Evolutionary conservation across 2,329 filamentous ascomycete species (phyloP).

Genomic region (Purpureocillium takamizusanense): DNA sequence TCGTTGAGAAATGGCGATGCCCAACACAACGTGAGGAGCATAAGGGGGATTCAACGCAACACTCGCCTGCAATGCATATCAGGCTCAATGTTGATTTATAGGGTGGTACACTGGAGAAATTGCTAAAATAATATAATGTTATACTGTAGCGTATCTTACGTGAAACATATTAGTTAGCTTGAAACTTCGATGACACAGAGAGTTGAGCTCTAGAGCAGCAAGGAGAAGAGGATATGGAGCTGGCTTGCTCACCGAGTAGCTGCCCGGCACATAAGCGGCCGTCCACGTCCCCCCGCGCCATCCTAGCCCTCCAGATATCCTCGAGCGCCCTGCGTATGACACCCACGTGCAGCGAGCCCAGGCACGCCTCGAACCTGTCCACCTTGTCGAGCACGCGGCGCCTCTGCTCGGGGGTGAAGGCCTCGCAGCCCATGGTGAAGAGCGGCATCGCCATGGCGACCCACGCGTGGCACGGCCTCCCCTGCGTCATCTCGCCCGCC

Average conservation of each 20-base stretch:
- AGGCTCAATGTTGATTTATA: too few relatives aligned
- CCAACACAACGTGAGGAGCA: too few relatives aligned
- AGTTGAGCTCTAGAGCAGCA: too few relatives aligned
- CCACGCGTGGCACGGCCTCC: conserved; percentile 19
- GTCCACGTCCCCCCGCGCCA: conserved; percentile 8
- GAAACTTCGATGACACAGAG: too few relatives aligned
- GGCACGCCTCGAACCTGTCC: conserved; percentile 13
- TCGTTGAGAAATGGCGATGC: too few relatives aligned
- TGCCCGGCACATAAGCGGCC: conserved; percentile 6
- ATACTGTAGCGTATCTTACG: conserved; percentile 13
- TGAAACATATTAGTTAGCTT: not conserved
- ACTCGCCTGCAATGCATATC: too few relatives aligned
- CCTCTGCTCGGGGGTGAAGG: conserved; percentile 11
- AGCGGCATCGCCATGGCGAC: conserved; percentile 20
- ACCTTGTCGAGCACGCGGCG: conserved; percentile 15
- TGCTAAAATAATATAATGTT: conserved; percentile 17
- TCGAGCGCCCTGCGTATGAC: conserved; percentile 13
- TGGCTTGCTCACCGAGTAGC: too few relatives aligned
- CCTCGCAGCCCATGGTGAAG: conserved; percentile 18
- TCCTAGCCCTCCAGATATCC: conserved; percentile 17
- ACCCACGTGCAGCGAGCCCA: conserved; percentile 16
- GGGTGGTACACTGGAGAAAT: not conserved
- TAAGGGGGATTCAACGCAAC: too few relatives aligned
- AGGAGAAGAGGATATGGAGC: too few relatives aligned
- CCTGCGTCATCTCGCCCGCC: conserved; percentile 17